A percentile compares a stretch with the other conserved stretches of the same genome.
Evolutionary conservation across 108 stramenopile species (phyloP).

Genomic region (Cyclostephanos tholiformis): DNA sequence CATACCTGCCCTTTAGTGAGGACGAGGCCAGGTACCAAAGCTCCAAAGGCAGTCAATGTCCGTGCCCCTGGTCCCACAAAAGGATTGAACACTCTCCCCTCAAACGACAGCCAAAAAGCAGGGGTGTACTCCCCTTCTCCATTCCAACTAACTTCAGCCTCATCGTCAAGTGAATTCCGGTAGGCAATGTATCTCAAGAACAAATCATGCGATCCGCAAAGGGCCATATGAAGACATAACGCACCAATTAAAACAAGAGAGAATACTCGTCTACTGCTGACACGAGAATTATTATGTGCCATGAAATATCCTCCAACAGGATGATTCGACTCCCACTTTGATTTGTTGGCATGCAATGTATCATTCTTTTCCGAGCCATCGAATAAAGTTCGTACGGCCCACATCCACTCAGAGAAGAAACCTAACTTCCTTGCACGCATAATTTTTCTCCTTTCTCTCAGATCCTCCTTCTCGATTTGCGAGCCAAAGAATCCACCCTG

Average conservation of each 20-base stretch:
- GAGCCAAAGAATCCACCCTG: constrained; percentile 50
- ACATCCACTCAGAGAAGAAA: constrained; percentile 30
- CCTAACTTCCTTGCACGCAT: constrained; percentile 18
- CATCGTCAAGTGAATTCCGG: constrained; percentile 22
- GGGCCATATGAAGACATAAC: constrained; percentile 41
- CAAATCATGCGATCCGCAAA: constrained; percentile 49
- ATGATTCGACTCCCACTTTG: constrained; percentile 28
- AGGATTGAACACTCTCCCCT: constrained; percentile 46
- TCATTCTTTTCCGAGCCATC: not conserved
- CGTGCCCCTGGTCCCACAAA: constrained; percentile 47
- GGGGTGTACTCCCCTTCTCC: constrained; percentile 47
- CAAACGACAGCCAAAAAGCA: constrained; percentile 45
- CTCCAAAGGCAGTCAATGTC: constrained; percentile 51
- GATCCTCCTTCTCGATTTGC: constrained; percentile 50
- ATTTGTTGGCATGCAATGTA: not conserved
- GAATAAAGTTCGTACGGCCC: constrained; percentile 13
- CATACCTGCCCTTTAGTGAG: constrained; percentile 44
- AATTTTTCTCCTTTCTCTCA: constrained; percentile 38
- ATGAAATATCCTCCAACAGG: constrained; percentile 32
- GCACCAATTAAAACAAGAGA: constrained; percentile 23
- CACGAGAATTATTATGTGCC: not conserved
- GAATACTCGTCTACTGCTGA: constrained; percentile 6
- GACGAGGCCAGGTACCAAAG: constrained; percentile 46
- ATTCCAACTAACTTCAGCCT: constrained; percentile 48
- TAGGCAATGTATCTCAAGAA: constrained; percentile 45